Base-by-base conservation (phyloP, 768 basidiomycete species). In the Lentinula raphanica region DNA sequence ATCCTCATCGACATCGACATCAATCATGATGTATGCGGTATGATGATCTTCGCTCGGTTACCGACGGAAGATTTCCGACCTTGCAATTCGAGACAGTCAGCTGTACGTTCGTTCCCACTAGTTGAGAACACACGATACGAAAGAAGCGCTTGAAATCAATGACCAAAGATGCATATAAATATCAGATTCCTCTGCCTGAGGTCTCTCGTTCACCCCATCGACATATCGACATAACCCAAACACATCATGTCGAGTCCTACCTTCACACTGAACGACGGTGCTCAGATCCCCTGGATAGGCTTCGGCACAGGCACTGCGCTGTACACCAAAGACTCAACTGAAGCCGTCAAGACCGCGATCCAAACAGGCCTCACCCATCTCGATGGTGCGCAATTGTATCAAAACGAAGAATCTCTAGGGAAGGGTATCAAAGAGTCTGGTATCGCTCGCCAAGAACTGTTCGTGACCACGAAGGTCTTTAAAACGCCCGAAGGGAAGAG, bases 281-380 rank as follows among this genome's bases (percentile, higher is more conserved):
- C 67, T 19, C 63, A 62, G 4, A 71, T 79, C 36, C 86, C 87
- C 15, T 80, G 78, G 79, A 69, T 86, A 27, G 86, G 75, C 1
- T 86, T 82, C 59, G 86, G 86, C 17, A 85, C 82, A 17, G 86
- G 86, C 0, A 82, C 83, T 1, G 82, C 82, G 1, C 69, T 81
- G 15, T 81, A 63, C 56, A 53, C 58, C 12, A 74, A 74, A 60
- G 79, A 86, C 60, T 80, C 77, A 11, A 60, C 72, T 0, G 63
- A 71, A 3, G 61, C 70, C 8, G 72, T 83, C 46, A 68, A 63
- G 36, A 59, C 67, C 21, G 86, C 87, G 19, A 80, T 88, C 53
- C 71, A 76, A n/a, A 76, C 71, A 46, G 82, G 82, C 2, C 76
- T 86, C 63, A 81, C 73, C 12, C 83, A 9, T 76, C 84, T 62